Evolutionary conservation across 768 basidiomycete species (phyloP).

Genomic region (Kwoniella pini): DNA sequence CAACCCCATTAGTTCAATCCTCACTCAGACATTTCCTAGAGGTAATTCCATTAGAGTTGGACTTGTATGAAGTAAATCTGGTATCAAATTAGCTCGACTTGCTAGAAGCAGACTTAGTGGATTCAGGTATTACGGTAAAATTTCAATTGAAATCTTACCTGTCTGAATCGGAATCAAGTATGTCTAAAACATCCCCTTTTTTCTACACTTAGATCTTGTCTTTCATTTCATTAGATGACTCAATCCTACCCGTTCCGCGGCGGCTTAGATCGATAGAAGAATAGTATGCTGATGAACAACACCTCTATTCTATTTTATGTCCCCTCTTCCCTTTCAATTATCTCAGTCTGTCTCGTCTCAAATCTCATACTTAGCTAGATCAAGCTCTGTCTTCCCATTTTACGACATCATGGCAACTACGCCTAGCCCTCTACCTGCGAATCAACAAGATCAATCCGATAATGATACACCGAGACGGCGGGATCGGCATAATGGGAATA

Average conservation of each 20-base stretch:
- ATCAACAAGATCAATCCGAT: background rate
- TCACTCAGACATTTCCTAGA: background rate
- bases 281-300: background rate
- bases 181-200: slow-evolving; percentile 1
- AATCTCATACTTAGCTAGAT: background rate
- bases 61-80: slow-evolving; percentile 2
- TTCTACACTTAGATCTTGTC: slow-evolving; percentile 1
- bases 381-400: background rate
- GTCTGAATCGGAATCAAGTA: slow-evolving; percentile 1
- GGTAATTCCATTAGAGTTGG: slow-evolving; percentile 1
- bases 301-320: background rate
- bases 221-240: background rate
- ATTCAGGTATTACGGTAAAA: background rate
- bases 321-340: background rate
- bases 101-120: background rate
- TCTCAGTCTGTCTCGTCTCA: slow-evolving; percentile 6
- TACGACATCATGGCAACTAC: slow-evolving; percentile 10
- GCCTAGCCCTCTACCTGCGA: slow-evolving; percentile 4
- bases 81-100: background rate
- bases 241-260: background rate
- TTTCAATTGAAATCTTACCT: background rate
- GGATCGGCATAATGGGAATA: slow-evolving; percentile 6
- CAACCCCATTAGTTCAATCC: too few relatives aligned
- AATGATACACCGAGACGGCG: slow-evolving; percentile 5
- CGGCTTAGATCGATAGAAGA: background rate